phyloP scores from a whole-genome alignment of 306 rosid species.

The Gleditsia sinensis region DNA sequence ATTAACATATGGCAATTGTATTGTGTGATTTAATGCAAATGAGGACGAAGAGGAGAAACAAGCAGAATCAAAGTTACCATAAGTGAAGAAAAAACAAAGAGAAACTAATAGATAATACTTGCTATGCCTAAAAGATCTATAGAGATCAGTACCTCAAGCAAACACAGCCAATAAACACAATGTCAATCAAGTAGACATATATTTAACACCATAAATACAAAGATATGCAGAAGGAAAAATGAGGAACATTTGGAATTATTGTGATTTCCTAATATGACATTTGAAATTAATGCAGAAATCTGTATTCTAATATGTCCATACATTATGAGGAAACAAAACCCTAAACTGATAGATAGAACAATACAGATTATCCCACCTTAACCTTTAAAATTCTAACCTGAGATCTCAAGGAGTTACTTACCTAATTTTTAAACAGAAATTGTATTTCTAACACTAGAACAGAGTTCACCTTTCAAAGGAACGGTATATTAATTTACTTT shows the following conservation, averaged over 20 bases:
- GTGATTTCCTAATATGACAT: conserved; percentile 10
- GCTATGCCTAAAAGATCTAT: not conserved
- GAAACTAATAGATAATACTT: not conserved
- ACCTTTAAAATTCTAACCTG: not conserved
- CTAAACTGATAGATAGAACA: not conserved
- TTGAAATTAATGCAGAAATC: not conserved
- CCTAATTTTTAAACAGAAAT: not conserved
- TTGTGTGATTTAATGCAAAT: not conserved
- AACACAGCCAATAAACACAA: not conserved
- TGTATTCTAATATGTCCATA: not conserved
- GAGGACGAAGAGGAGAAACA: not conserved
- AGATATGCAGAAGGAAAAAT: not conserved
- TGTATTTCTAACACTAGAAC: not conserved
- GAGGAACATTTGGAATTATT: not conserved
- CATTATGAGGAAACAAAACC: not conserved
- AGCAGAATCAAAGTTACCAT: not conserved
- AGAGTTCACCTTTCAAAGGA: not conserved
- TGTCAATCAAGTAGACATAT: not conserved
- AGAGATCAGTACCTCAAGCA: not conserved
- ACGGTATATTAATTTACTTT: not conserved
- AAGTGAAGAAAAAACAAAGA: not conserved
- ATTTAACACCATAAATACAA: not conserved
- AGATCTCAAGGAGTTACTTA: not conserved
- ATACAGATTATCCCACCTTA: not conserved
- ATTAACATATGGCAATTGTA: not conserved